Evolutionary conservation across 2,329 filamentous ascomycete species (phyloP).

Genomic region (Geoglossum cookeanum): DNA sequence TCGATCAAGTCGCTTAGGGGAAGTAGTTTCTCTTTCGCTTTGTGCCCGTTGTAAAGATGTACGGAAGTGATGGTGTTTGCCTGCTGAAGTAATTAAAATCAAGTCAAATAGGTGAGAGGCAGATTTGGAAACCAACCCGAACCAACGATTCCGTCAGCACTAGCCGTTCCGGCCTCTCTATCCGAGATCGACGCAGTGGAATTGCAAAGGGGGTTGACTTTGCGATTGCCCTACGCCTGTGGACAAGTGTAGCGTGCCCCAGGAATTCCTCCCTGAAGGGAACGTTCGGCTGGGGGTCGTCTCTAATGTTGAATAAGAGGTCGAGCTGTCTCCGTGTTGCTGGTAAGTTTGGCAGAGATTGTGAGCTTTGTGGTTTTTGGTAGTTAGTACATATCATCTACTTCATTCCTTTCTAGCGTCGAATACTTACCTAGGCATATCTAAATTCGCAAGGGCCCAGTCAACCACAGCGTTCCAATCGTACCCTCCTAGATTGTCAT

Average conservation of each 20-base stretch:
- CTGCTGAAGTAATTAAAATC: not conserved
- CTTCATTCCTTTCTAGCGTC: not conserved
- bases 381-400: not conserved
- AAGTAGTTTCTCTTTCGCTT: constrained; percentile 18
- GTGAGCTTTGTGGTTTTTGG: constrained; percentile 9
- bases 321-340: constrained; percentile 24
- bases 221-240: constrained; percentile 1
- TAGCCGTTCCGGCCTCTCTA: not conserved
- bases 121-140: not conserved
- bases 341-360: constrained; percentile 23
- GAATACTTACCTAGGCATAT: constrained; percentile 15
- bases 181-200: not conserved
- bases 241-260: not conserved
- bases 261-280: constrained; percentile 4
- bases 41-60: constrained; percentile 20
- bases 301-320: constrained; percentile 22
- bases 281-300: constrained; percentile 13
- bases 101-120: not conserved
- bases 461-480: constrained; percentile 27
- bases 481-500: constrained; percentile 23
- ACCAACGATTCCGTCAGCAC: not conserved
- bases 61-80: constrained; percentile 27
- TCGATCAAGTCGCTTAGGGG: constrained; percentile 17
- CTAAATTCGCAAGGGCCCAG: constrained; percentile 25
- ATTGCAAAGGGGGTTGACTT: not conserved